These are phyloP conservation scores for Jasminum sambac DNA, from an alignment of 257 asterid species.

Conservation along the genomic window DNA sequence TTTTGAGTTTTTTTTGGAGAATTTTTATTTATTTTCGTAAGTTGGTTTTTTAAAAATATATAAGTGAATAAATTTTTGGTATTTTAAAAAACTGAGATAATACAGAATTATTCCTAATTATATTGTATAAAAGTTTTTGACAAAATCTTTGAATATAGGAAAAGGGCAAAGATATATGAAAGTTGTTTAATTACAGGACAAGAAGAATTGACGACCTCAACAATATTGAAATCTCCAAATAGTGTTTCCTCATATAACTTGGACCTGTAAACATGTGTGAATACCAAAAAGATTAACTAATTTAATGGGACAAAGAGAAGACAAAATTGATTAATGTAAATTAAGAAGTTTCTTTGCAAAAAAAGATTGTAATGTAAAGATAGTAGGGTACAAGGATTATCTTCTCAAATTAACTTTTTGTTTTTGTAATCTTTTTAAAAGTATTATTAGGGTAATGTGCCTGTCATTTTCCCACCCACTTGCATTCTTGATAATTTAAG, in stretches of 20 bases:
- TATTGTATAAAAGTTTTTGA: too few relatives aligned
- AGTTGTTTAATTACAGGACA: not conserved
- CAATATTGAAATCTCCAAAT: not conserved
- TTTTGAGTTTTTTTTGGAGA: too few relatives aligned
- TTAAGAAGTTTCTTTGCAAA: conserved; percentile 6
- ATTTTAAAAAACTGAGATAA: too few relatives aligned
- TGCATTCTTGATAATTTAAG: conserved; percentile 1
- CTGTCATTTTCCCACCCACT: conserved; percentile 3
- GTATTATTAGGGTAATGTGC: conserved; percentile 5
- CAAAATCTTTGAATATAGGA: too few relatives aligned
- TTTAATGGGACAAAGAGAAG: not conserved
- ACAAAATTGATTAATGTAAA: not conserved
- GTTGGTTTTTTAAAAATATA: too few relatives aligned
- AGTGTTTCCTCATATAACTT: not conserved
- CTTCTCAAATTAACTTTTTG: not conserved
- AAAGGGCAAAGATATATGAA: too few relatives aligned
- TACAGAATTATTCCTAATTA: too few relatives aligned
- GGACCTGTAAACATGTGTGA: not conserved
- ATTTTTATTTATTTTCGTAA: too few relatives aligned
- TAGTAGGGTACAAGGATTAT: conserved; percentile 1
- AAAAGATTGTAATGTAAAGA: not conserved
- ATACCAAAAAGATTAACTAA: not conserved
- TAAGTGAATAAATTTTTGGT: too few relatives aligned
- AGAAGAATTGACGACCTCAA: not conserved
- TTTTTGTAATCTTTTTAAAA: not conserved